Base-by-base conservation (phyloP, 2,329 filamentous ascomycete species). In the Didymella segeticola region DNA sequence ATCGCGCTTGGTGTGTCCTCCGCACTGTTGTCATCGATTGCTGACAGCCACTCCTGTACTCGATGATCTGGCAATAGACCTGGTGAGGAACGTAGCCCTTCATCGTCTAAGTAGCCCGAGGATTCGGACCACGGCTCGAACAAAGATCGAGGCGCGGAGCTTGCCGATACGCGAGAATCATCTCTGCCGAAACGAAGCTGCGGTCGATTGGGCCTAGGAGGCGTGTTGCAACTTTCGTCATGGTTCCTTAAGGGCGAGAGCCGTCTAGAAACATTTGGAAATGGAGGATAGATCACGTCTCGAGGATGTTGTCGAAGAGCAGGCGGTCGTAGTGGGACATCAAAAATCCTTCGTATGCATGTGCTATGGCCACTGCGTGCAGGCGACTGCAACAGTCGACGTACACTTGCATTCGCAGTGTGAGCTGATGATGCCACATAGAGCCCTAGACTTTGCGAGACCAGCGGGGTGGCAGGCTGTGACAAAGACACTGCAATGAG, bases 281-380 rank as follows among this genome's bases (percentile, higher is more conserved):
- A 51, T n/a, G 61, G 58, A 5, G 70, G 66, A 34, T 70, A 68
- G 23, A 60, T 42, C 2, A 43, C 25, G 9, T 25, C 37, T 15
- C 33, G 25, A 27, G 34, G 2, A 11, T 42, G 11, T 9, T 39
- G 39, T 22, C 6, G 53, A 25, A 12, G 34, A 10, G 30, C 17
- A 9, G 54, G 50, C 17, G 38, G 46, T 12, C 52, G 56, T 9
- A 56, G 52, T 12, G 60, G 58, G 14, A 60, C 47, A 27, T 67
- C 58, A 31, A 73, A 74, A 6, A 71, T 67, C 30, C 66, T 61
- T 17, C 56, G 66, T 61, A 73, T 71, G 15, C 67, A 61, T 14
- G 47, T 61, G 3, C 63, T 50, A 53, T 73, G 60, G 4, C 69
- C 65, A n/a, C 57, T 53, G 25, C 70, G 63, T 17, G 70, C 69